Base-by-base conservation (phyloP, 148 eudicot species). In the Limonium bicolor region DNA sequence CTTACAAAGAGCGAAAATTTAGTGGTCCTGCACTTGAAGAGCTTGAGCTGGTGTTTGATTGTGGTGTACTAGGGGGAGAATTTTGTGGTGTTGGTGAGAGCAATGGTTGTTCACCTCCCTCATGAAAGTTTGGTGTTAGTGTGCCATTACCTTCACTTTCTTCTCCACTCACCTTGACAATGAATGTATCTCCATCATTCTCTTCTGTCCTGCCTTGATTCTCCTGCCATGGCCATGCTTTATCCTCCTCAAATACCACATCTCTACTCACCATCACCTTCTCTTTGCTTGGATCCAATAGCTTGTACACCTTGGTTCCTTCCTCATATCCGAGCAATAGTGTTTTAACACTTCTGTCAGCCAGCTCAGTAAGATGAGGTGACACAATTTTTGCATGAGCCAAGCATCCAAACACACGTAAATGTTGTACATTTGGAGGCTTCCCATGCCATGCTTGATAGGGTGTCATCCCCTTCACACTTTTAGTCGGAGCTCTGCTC, bases 201-300 rank as follows among this genome's bases (percentile, higher is more conserved):
- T n/a, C n/a, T n/a, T n/a, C n/a, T n/a, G n/a, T n/a, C n/a, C n/a
- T n/a, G n/a, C n/a, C n/a, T n/a, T n/a, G n/a, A n/a, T n/a, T n/a
- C n/a, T n/a, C n/a, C n/a, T n/a, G n/a, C 55, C 55, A 50, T n/a
- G 4, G 13, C 44, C 55, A 50, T 1, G 25, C 20, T 21, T 18
- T 17, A 10, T 33, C 28, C 35, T 50, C 54, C 21, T 50, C 25
- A 11, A 50, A 50, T 10, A 17, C 21, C 3, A 35, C 54, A 34
- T 50, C 21, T 3, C 30, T n/a, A 26, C 54, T 50, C 6, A 50
- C 9, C 23, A 34, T 6, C 11, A 50, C 15, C 10, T 13, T 50
- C 20, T 8, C 1, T 23, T 19, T 51, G 8, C 22, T 1, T 5
- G 36, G 55, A 25, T 51, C 24, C 2, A 15, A 15, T 6, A 51